Conservation (phyloP, 75 land plant genomes). For the Cryptomeria japonica region DNA sequence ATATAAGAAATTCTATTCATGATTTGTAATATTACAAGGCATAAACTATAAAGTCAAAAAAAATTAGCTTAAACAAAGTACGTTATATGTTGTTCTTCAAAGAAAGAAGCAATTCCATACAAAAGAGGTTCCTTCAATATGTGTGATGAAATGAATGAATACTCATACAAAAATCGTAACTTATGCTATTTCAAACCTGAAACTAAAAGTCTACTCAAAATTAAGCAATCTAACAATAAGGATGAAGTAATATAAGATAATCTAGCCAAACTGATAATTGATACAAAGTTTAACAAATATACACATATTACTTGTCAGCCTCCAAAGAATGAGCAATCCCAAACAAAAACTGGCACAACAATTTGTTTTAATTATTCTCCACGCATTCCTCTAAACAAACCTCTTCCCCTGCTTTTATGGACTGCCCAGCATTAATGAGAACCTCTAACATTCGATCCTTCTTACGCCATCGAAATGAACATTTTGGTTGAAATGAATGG, state of each 20-base stretch:
- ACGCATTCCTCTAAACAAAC: constrained; percentile 26
- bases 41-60: too few relatives aligned
- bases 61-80: too few relatives aligned
- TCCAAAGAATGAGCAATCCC: not conserved
- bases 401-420: constrained; percentile 83
- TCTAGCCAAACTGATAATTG: not conserved
- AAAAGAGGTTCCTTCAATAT: too few relatives aligned
- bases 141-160: too few relatives aligned
- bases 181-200: not conserved
- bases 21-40: too few relatives aligned
- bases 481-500: constrained; percentile 89
- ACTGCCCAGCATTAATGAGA: constrained; percentile 88
- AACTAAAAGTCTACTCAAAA: not conserved
- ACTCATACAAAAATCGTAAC: not conserved
- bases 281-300: not conserved
- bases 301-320: not conserved
- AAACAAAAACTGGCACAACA: not conserved
- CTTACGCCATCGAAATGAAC: constrained; percentile 89
- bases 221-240: not conserved
- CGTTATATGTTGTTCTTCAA: too few relatives aligned
- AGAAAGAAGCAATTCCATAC: too few relatives aligned
- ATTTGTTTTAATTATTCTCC: not conserved
- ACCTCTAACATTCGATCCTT: constrained; percentile 97
- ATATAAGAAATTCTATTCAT: not conserved
- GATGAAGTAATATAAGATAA: not conserved